Conservation (phyloP, 306 rosid genomes). For the Senna tora region DNA sequence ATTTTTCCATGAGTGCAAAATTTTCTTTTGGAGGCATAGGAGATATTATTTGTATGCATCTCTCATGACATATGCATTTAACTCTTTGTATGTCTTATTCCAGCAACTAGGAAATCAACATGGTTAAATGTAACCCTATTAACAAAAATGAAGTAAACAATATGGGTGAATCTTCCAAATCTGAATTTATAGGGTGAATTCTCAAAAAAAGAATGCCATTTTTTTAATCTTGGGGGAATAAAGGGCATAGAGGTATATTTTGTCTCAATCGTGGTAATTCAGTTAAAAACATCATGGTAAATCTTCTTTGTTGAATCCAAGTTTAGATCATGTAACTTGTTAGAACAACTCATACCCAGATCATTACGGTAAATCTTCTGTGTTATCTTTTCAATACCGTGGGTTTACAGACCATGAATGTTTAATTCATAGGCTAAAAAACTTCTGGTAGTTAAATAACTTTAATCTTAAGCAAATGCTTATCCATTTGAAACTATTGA, state of each 20-base stretch:
- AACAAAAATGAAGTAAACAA: constrained; percentile 12
- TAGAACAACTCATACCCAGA: background rate
- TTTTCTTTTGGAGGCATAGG: background rate
- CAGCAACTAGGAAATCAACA: constrained; percentile 10
- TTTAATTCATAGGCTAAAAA: background rate
- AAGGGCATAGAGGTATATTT: constrained; percentile 13
- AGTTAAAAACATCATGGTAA: background rate
- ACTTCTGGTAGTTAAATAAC: background rate
- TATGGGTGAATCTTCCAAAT: background rate
- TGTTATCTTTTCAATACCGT: background rate
- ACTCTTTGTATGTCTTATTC: constrained; percentile 4
- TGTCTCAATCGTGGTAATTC: background rate
- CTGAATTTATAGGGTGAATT: background rate
- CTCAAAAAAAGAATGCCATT: background rate
- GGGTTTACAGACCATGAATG: background rate
- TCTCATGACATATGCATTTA: background rate
- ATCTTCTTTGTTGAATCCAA: constrained; percentile 22
- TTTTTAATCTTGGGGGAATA: constrained; percentile 4
- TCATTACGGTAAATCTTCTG: background rate
- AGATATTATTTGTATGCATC: background rate
- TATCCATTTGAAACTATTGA: background rate
- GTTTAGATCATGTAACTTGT: background rate
- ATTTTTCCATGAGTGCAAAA: background rate
- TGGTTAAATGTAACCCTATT: background rate
- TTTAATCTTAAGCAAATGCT: constrained; percentile 1